Evolutionary conservation across 441 rosid genomes (phyloP).

Genomic region (Lepidium campestre): DNA sequence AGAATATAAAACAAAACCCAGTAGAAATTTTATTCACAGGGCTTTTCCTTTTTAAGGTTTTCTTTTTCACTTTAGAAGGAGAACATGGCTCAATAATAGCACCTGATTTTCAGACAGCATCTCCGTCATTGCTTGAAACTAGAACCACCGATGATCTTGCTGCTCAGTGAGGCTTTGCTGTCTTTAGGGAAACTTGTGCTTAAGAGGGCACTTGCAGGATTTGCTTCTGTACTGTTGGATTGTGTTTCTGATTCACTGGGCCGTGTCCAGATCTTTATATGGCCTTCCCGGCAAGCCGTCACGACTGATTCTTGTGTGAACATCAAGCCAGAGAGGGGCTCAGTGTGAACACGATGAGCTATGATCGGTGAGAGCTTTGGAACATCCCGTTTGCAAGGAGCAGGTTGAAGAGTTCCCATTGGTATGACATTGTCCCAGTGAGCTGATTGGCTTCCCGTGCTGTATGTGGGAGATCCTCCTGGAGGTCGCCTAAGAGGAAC

Average conservation of each 20-base stretch:
- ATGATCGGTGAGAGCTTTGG: slow-evolving; percentile 89
- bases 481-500: slow-evolving; percentile 89
- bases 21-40: slow-evolving; percentile 22
- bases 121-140: slow-evolving; percentile 47
- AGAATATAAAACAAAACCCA: slow-evolving; percentile 12
- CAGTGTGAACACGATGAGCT: slow-evolving; percentile 86
- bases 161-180: slow-evolving; percentile 26
- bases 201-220: slow-evolving; percentile 25
- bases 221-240: slow-evolving; percentile 40
- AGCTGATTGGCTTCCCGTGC: slow-evolving; percentile 94
- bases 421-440: slow-evolving; percentile 88
- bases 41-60: slow-evolving; percentile 5
- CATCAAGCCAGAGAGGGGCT: slow-evolving; percentile 85
- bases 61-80: slow-evolving; percentile 8
- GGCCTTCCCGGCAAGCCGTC: slow-evolving; percentile 89
- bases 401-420: slow-evolving; percentile 78
- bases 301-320: slow-evolving; percentile 85
- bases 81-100: slow-evolving; percentile 18
- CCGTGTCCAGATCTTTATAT: slow-evolving; percentile 90
- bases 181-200: slow-evolving; percentile 42
- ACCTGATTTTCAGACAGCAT: slow-evolving; percentile 21
- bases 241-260: slow-evolving; percentile 58
- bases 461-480: slow-evolving; percentile 96
- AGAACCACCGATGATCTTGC: slow-evolving; percentile 16
- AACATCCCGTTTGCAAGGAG: slow-evolving; percentile 87